Evolutionary conservation across 2,329 filamentous ascomycete species (phyloP).

Genomic region (Botrytis byssoidea): DNA sequence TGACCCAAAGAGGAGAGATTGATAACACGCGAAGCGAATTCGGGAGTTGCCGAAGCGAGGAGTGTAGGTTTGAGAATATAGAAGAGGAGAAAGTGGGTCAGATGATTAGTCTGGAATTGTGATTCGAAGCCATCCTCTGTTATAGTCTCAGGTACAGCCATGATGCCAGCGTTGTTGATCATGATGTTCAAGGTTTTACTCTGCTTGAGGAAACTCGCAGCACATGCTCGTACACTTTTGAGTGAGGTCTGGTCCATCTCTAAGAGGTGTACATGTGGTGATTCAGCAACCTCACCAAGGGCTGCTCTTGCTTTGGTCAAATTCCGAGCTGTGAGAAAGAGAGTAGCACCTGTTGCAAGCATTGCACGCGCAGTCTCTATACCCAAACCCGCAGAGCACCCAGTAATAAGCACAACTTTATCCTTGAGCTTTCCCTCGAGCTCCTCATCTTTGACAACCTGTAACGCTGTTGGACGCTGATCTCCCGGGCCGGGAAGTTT

Average conservation of each 20-base stretch:
- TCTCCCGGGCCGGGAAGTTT: neutral
- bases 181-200: neutral
- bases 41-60: neutral
- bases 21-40: neutral
- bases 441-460: neutral
- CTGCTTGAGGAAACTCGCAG: neutral
- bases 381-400: neutral
- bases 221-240: neutral
- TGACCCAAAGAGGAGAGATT: neutral
- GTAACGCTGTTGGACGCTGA: neutral
- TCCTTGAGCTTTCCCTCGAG: neutral
- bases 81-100: neutral
- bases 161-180: neutral
- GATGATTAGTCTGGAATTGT: neutral
- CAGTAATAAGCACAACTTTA: neutral
- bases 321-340: neutral
- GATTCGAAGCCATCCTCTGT: neutral
- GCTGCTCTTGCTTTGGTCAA: neutral
- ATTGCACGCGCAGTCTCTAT: neutral
- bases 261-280: neutral
- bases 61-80: neutral
- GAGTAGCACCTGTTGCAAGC: neutral
- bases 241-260: neutral
- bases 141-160: neutral
- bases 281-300: neutral